A percentile compares a stretch with the other conserved stretches of the same genome.
Evolutionary conservation across 2,329 filamentous ascomycete genomes (phyloP).

Genomic region (Colletotrichum viniferum): DNA sequence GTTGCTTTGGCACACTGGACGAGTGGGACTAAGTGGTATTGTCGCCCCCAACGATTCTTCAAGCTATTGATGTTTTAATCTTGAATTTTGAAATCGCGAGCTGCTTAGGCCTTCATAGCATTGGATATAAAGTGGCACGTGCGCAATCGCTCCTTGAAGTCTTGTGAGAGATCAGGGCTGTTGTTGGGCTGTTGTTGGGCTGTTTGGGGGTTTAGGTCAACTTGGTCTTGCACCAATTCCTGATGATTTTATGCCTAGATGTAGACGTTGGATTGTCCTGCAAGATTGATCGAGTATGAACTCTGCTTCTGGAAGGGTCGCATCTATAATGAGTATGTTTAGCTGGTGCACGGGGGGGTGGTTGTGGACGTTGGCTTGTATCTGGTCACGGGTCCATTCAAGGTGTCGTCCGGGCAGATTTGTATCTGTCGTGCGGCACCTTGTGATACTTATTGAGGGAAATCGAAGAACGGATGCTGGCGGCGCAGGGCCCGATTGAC

Average conservation of each 20-base stretch:
- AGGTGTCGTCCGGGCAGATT: neutral
- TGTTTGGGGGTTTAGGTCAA: neutral
- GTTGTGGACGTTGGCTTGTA: neutral
- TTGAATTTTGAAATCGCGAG: neutral
- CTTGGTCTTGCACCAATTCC: too few relatives aligned
- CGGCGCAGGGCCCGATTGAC: too few relatives aligned
- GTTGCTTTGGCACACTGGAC: neutral
- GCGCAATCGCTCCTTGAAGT: neutral
- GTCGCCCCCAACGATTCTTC: neutral
- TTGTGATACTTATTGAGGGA: too few relatives aligned
- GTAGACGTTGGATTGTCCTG: neutral
- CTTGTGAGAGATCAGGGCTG: neutral
- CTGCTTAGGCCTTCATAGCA: neutral
- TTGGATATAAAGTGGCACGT: neutral
- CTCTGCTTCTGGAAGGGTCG: neutral
- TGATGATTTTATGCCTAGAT: neutral
- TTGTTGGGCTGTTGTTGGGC: neutral
- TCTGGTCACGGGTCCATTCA: neutral
- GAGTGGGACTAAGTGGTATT: neutral
- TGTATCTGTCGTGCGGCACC: too few relatives aligned
- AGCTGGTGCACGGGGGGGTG: neutral
- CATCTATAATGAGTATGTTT: neutral
- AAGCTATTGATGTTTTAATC: neutral
- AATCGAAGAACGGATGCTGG: too few relatives aligned
- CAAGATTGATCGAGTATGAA: neutral